Evolutionary conservation across 2,329 filamentous ascomycete genomes (phyloP).

Genomic region (Cladosporium sp.): DNA sequence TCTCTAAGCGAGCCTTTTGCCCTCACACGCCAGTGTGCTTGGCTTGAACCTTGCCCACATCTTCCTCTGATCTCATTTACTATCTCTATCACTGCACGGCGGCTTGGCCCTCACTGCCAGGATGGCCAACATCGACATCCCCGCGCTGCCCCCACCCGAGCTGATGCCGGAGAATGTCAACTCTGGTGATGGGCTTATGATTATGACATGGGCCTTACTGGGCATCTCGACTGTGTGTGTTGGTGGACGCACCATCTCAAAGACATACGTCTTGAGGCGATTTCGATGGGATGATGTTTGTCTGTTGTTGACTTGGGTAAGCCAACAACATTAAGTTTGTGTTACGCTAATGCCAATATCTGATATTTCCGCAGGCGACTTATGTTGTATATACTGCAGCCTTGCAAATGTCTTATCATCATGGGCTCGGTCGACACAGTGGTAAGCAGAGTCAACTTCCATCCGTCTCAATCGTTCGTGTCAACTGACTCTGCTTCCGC

Average conservation of each 20-base stretch:
- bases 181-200: constrained; percentile 3
- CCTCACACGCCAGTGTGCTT: too few species aligned
- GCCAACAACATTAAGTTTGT: background rate
- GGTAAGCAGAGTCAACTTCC: background rate
- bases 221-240: constrained; percentile 3
- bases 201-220: constrained; percentile 10
- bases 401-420: constrained; percentile 6
- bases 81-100: too few species aligned
- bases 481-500: background rate
- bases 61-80: too few species aligned
- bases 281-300: constrained; percentile 5
- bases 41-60: too few species aligned
- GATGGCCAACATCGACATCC: background rate
- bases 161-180: background rate
- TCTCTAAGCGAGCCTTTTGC: too few species aligned
- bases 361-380: background rate
- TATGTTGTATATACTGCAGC: background rate
- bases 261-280: background rate
- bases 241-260: background rate
- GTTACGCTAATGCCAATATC: background rate
- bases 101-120: too few species aligned
- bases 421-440: constrained; percentile 7
- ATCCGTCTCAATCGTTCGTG: too few species aligned
- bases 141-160: background rate
- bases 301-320: constrained; percentile 6